A percentile compares a stretch with the other conserved stretches of the same genome.
These are phyloP conservation scores for Leucocoprinus leucothites DNA, from an alignment of 768 basidiomycete species.

Conservation along the genomic window DNA sequence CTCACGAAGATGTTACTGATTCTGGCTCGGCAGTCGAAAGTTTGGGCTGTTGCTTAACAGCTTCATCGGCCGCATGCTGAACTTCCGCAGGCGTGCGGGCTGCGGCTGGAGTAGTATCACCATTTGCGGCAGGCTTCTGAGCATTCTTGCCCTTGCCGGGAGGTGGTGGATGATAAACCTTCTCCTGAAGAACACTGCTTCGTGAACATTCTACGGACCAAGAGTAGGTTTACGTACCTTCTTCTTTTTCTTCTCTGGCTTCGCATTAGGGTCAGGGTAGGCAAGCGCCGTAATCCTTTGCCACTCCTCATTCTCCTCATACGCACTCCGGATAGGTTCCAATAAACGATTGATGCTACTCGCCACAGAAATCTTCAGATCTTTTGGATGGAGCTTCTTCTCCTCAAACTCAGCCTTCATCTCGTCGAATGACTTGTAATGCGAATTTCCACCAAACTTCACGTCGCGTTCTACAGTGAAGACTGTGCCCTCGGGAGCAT, in stretches of 20 bases:
- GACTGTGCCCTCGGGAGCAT: slow-evolving; percentile 78
- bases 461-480: slow-evolving; percentile 77
- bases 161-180: slow-evolving; percentile 81
- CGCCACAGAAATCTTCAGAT: slow-evolving; percentile 78
- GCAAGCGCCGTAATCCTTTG: slow-evolving; percentile 71
- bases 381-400: no score
- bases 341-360: slow-evolving; percentile 73
- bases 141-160: slow-evolving; percentile 73
- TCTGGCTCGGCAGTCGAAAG: not conserved
- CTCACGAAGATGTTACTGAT: not conserved
- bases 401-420: slow-evolving; percentile 73
- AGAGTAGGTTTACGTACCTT: slow-evolving; percentile 34
- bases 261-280: slow-evolving; percentile 76
- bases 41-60: slow-evolving; percentile 15
- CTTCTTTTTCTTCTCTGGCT: slow-evolving; percentile 63
- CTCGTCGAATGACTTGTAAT: slow-evolving; percentile 65
- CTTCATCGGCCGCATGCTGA: slow-evolving; percentile 14
- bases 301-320: slow-evolving; percentile 78
- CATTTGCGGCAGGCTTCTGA: slow-evolving; percentile 20
- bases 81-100: slow-evolving; percentile 12
- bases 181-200: slow-evolving; percentile 45
- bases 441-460: slow-evolving; percentile 78
- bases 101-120: not conserved
- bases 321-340: slow-evolving; percentile 77
- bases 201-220: not conserved